A percentile compares a stretch with the other conserved stretches of the same genome.
Conservation (phyloP, 2,329 filamentous ascomycete genomes). For the Pestalotiopsis sp. region DNA sequence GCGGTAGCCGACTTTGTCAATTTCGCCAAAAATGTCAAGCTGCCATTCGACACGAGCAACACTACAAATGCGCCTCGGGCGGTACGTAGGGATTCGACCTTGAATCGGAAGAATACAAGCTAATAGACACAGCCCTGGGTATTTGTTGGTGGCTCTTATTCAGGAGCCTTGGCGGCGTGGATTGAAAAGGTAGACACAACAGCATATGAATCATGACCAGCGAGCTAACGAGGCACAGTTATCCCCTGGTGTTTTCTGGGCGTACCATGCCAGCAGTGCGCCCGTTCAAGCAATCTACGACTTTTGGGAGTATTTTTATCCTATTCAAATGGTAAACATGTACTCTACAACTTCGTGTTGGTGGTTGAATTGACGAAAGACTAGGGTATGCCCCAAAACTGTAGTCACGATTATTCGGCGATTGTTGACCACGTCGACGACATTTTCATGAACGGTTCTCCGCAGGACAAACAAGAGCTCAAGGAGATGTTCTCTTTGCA, state of each 20-base stretch:
- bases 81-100: slow-evolving; percentile 22
- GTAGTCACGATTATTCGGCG: slow-evolving; percentile 52
- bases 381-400: slow-evolving; percentile 59
- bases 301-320: slow-evolving; percentile 62
- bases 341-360: not conserved
- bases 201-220: not conserved
- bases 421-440: slow-evolving; percentile 60
- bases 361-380: not conserved
- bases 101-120: not conserved
- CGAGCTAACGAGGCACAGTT: slow-evolving; percentile 24
- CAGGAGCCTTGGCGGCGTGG: slow-evolving; percentile 59
- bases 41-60: slow-evolving; percentile 54
- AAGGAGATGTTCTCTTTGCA: slow-evolving; percentile 56
- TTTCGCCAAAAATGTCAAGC: slow-evolving; percentile 54
- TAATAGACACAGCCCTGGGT: slow-evolving; percentile 53
- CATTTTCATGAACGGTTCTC: slow-evolving; percentile 44
- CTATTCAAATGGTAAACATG: slow-evolving; percentile 45
- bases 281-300: slow-evolving; percentile 58
- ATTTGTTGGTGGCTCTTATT: slow-evolving; percentile 58
- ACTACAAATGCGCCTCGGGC: slow-evolving; percentile 52
- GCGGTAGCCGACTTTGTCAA: slow-evolving; percentile 55
- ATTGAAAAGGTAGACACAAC: slow-evolving; percentile 40
- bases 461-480: slow-evolving; percentile 43
- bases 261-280: slow-evolving; percentile 59
- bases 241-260: slow-evolving; percentile 61